Percentiles rank a stretch among this genome's conserved stretches.
Evolutionary conservation across 2,329 filamentous ascomycete genomes (phyloP).

Genomic region (Fusarium buxicola): DNA sequence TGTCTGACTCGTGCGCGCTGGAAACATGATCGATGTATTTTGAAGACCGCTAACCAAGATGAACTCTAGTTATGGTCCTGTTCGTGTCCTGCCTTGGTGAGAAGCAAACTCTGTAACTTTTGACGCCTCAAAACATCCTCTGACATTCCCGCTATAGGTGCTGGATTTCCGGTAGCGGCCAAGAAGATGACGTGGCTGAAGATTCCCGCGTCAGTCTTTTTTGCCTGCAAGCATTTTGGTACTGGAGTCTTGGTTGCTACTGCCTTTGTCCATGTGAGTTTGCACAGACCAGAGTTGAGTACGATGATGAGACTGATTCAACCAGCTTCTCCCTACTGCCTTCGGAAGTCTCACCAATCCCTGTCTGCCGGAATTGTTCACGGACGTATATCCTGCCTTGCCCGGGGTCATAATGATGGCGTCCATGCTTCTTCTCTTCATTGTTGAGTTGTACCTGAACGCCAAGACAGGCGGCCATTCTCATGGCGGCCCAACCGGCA

Average conservation of each 20-base stretch:
- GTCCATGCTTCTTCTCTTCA: conserved; percentile 70
- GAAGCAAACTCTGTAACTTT: accelerated
- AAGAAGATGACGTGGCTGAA: conserved; percentile 70
- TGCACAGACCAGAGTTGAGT: conserved; percentile 5
- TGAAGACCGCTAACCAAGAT: neutral
- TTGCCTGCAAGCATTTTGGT: conserved; percentile 74
- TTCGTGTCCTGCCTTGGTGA: conserved; percentile 45
- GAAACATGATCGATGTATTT: neutral
- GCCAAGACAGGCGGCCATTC: conserved; percentile 68
- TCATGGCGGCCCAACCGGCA: conserved; percentile 67
- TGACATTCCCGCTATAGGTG: conserved; percentile 47
- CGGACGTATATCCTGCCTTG: conserved; percentile 68
- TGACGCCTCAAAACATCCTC: neutral
- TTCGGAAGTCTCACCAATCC: conserved; percentile 64
- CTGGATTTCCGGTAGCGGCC: conserved; percentile 64
- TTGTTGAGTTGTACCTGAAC: conserved; percentile 72
- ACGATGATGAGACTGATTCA: neutral
- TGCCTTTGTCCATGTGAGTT: conserved; percentile 75
- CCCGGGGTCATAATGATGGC: conserved; percentile 75
- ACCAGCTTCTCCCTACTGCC: conserved; percentile 67
- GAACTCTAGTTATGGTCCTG: conserved; percentile 44
- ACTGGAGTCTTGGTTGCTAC: conserved; percentile 79
- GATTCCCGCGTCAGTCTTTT: conserved; percentile 67
- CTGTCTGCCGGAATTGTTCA: conserved; percentile 70
- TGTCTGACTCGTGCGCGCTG: too few species aligned